A percentile compares a stretch with the other conserved stretches of the same genome.
Evolutionary conservation across 257 asterid species (phyloP).

Genomic region (Gynochthodes officinalis): DNA sequence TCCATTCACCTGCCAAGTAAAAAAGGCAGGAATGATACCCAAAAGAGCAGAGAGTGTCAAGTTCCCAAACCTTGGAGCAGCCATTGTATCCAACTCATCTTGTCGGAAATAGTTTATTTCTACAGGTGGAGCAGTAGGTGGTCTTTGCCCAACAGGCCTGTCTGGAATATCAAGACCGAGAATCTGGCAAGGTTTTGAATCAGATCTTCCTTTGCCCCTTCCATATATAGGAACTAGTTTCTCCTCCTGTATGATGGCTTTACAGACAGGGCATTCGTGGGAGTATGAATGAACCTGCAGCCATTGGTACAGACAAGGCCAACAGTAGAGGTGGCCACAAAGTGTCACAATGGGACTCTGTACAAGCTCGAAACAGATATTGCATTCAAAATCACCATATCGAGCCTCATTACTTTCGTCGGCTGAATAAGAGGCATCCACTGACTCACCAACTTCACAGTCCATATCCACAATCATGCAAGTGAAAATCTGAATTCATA

Average conservation of each 20-base stretch:
- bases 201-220: constrained; percentile 63
- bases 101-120: constrained; percentile 45
- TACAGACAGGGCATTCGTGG: constrained; percentile 90
- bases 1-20: constrained; percentile 63
- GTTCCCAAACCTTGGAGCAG: constrained; percentile 61
- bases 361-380: constrained; percentile 88
- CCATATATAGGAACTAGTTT: constrained; percentile 85
- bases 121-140: constrained; percentile 56
- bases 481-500: constrained; percentile 18
- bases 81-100: constrained; percentile 53
- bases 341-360: constrained; percentile 86
- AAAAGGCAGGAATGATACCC: constrained; percentile 58
- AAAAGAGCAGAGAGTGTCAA: constrained; percentile 52
- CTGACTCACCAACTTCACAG: constrained; percentile 32
- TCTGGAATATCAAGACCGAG: constrained; percentile 53
- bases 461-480: constrained; percentile 48
- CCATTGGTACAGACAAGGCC: constrained; percentile 97
- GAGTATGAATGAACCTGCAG: constrained; percentile 72
- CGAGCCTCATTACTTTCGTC: constrained; percentile 45
- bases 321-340: constrained; percentile 96
- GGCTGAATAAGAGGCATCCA: constrained; percentile 31
- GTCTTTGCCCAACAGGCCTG: constrained; percentile 71
- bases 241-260: constrained; percentile 68
- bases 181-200: constrained; percentile 42
- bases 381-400: constrained; percentile 73